Evolutionary conservation across 1,139 yeast genomes (phyloP).

Genomic region (Nakaseomyces uthaithaninus): DNA sequence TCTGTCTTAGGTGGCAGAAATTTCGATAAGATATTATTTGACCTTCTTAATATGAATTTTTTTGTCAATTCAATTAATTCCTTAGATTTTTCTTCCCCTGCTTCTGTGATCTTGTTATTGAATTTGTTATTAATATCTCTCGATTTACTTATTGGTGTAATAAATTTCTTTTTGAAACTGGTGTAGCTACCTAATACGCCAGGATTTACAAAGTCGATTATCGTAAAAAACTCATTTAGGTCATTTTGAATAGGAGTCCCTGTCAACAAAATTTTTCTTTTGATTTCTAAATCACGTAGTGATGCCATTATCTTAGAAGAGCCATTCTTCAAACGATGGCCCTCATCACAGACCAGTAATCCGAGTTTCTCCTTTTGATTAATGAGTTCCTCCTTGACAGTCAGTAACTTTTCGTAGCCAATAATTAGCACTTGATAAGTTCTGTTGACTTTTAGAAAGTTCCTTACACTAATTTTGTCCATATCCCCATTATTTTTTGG

Average conservation of each 20-base stretch:
- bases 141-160: conserved; percentile 64
- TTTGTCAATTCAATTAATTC: conserved; percentile 57
- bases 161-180: conserved; percentile 56
- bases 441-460: conserved; percentile 52
- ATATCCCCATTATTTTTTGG: conserved; percentile 39
- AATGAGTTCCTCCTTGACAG: conserved; percentile 40
- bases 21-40: conserved; percentile 53
- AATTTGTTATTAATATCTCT: conserved; percentile 60
- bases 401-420: conserved; percentile 66
- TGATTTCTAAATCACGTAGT: conserved; percentile 48
- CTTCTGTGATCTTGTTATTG: conserved; percentile 40
- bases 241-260: conserved; percentile 98
- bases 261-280: conserved; percentile 56
- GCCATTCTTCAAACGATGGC: conserved; percentile 72
- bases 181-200: conserved; percentile 62
- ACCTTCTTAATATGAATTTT: conserved; percentile 66
- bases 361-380: conserved; percentile 46
- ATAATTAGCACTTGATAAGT: conserved; percentile 78
- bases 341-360: conserved; percentile 86
- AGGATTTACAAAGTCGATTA: conserved; percentile 79
- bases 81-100: conserved; percentile 55
- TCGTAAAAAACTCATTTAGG: conserved; percentile 69
- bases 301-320: conserved; percentile 63
- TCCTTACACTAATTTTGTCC: conserved; percentile 51
- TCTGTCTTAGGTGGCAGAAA: conserved; percentile 76